These are phyloP conservation scores for Theobroma grandiflorum DNA, from an alignment of 441 rosid species.

Conservation along the genomic window DNA sequence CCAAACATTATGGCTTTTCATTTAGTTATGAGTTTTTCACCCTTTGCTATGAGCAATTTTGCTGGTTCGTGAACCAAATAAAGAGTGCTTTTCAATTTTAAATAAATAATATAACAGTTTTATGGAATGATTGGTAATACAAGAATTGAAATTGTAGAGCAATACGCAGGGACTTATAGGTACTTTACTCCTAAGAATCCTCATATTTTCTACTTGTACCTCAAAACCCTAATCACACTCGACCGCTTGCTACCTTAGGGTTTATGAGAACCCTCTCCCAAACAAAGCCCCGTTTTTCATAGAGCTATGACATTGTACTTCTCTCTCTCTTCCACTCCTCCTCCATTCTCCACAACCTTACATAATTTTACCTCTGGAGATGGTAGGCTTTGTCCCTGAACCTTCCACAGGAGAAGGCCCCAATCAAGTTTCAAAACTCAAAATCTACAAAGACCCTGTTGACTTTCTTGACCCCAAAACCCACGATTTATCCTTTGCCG, in stretches of 20 bases:
- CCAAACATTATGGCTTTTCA: too few species aligned
- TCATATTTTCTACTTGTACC: too few species aligned
- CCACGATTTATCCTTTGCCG: constrained; percentile 45
- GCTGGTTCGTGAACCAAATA: too few species aligned
- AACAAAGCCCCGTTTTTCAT: not conserved
- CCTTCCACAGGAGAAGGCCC: constrained; percentile 40
- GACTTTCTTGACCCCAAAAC: constrained; percentile 39
- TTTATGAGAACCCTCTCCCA: not conserved
- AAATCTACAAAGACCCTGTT: not conserved
- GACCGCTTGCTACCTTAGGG: not conserved
- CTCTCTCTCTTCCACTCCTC: not conserved
- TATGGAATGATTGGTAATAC: too few species aligned
- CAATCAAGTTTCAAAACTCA: constrained; percentile 46
- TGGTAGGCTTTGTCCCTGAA: constrained; percentile 64
- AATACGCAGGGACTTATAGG: too few species aligned
- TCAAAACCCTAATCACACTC: not conserved
- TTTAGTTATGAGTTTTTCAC: too few species aligned
- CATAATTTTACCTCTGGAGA: constrained; percentile 32
- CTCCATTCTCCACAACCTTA: constrained; percentile 20
- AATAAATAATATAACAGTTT: too few species aligned
- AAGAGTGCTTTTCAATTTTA: too few species aligned
- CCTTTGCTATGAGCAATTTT: too few species aligned
- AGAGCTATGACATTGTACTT: not conserved
- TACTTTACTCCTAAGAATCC: too few species aligned
- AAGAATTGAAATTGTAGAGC: too few species aligned